Base-by-base conservation (phyloP, 768 basidiomycete species). In the Russula vinacea region DNA sequence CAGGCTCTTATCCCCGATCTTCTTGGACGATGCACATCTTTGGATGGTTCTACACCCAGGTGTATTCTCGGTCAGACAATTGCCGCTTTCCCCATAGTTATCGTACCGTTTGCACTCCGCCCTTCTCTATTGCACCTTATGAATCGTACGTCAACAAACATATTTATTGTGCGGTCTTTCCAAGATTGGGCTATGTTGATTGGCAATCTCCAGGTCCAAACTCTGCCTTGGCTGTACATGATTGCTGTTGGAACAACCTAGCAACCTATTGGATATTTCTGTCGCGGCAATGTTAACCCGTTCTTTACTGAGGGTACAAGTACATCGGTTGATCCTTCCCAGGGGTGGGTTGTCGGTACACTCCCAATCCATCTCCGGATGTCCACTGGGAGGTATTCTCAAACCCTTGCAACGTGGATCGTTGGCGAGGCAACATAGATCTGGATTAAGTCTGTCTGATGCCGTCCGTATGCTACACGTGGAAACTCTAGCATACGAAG, bases 61-160 rank as follows among this genome's bases (percentile, higher is more conserved):
- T 29, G 29, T 29, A 29, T 29, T 29, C 29, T 29, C 29, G 37
- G 68, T 32, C 59, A 69, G 55, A 35, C 68, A 33, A 63, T 71
- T 61, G 61, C 68, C 32, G 64, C 69, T 62, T 61, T 70, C 59
- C 67, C 45, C 63, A 65, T 45, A 35, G 58, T 63, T 17, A 19
- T 17, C 1, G 54, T 62, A 35, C 14, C 26, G 26, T 58, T 44
- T 29, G 8, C 24, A 33, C 32, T 37, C 17, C 33, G 17, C 49
- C 19, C 24, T 7, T 47, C 24, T 26, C 35, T 32, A 37, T n/a
- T 29, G 29, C 29, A 5, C 5, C 29, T 29, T 29, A 29, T 29
- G 29, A 29, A 29, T 5, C 29, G 17, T 1, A 16, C 16, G n/a
- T n/a, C n/a, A 16, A 42, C 14, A 42, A 17, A 7, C 40, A 19